phyloP scores from a whole-genome alignment of 208 protist genomes.

The Polymyxa betae region DNA sequence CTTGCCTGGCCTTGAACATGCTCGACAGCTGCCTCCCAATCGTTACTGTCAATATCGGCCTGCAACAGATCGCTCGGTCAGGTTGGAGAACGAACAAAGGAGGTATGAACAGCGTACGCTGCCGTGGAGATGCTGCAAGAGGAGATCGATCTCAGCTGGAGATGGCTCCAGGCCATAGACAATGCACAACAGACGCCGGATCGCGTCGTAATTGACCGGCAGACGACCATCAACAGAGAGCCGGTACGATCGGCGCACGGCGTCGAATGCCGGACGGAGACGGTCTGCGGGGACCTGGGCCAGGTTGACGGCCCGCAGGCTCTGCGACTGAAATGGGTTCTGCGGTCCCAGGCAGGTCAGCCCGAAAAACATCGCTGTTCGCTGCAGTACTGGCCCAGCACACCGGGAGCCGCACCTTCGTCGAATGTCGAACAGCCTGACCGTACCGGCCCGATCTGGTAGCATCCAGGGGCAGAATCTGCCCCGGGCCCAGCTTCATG shows the following conservation, averaged over 20 bases:
- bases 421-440: too few relatives aligned
- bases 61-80: background rate
- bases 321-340: background rate
- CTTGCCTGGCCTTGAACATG: background rate
- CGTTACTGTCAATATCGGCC: background rate
- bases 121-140: background rate
- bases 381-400: too few relatives aligned
- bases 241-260: background rate
- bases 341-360: conserved; percentile 3
- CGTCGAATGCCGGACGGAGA: conserved; percentile 24
- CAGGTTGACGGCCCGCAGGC: background rate
- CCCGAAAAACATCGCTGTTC: conserved; percentile 24
- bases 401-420: too few relatives aligned
- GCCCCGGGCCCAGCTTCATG: too few relatives aligned
- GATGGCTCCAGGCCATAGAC: conserved; percentile 30
- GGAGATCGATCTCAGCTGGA: conserved; percentile 8
- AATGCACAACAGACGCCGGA: background rate
- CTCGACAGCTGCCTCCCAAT: background rate
- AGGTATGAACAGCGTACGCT: background rate
- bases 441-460: too few relatives aligned
- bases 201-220: background rate
- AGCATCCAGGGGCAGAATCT: too few relatives aligned
- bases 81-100: background rate
- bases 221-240: background rate
- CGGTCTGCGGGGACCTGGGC: background rate